Conservation (phyloP, 2,329 filamentous ascomycete genomes). For the Cryphonectria radicalis region DNA sequence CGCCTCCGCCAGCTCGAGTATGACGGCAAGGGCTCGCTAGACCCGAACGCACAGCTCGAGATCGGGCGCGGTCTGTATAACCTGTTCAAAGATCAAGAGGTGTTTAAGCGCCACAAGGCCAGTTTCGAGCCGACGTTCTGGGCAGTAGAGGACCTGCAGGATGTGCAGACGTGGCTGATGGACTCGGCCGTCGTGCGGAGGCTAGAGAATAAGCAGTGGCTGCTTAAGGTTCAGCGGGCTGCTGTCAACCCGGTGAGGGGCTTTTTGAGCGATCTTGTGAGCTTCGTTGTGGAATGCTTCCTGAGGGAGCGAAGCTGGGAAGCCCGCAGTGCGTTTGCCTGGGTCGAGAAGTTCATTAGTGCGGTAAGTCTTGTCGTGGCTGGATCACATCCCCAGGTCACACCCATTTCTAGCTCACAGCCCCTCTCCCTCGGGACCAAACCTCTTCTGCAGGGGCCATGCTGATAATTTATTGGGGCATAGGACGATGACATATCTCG, state of each 20-base stretch:
- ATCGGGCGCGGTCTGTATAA: conserved; percentile 33
- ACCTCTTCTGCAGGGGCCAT: background rate
- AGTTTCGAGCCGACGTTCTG: conserved; percentile 28
- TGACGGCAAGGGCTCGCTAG: conserved; percentile 30
- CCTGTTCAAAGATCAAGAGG: conserved; percentile 30
- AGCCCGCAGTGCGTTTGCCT: background rate
- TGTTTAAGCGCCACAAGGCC: conserved; percentile 29
- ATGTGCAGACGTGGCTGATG: conserved; percentile 33
- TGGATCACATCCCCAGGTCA: background rate
- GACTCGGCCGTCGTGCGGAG: conserved; percentile 31
- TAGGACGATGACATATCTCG: background rate
- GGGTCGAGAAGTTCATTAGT: conserved; percentile 3
- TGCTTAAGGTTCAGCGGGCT: conserved; percentile 25
- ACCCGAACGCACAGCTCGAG: conserved; percentile 27
- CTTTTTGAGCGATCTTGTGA: conserved; percentile 23
- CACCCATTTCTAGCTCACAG: too few relatives aligned
- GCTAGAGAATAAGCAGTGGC: conserved; percentile 32
- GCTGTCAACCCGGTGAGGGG: conserved; percentile 27
- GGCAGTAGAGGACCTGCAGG: conserved; percentile 29
- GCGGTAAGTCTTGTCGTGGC: conserved; percentile 10
- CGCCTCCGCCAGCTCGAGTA: conserved; percentile 29
- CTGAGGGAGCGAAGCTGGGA: conserved; percentile 9
- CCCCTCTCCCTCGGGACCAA: background rate
- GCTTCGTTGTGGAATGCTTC: background rate
- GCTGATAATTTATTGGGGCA: background rate